Evolutionary conservation across 129 eudicot species (phyloP).

Genomic region (Deinandra increscens): DNA sequence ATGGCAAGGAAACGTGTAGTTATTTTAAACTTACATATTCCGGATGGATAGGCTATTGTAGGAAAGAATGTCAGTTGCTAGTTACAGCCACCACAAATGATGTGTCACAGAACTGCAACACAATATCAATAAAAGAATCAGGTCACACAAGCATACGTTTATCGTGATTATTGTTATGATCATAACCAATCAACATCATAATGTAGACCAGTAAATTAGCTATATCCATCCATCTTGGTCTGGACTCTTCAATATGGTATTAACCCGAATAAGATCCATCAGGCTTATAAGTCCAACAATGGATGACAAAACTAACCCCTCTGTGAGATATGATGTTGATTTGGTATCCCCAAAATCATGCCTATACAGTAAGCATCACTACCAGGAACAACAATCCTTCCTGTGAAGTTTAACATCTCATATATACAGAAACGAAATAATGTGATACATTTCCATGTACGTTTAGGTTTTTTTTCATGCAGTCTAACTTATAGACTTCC

Average conservation of each 20-base stretch:
- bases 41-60: background rate
- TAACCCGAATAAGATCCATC: background rate
- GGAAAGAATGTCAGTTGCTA: background rate
- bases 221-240: background rate
- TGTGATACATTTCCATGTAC: background rate
- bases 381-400: background rate
- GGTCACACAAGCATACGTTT: background rate
- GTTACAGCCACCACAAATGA: background rate
- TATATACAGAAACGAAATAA: background rate
- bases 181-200: constrained; percentile 2
- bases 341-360: background rate
- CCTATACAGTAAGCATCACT: background rate
- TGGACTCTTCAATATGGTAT: background rate
- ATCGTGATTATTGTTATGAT: background rate
- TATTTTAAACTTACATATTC: background rate
- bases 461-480: background rate
- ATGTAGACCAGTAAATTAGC: background rate
- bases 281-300: background rate
- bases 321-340: background rate
- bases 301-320: background rate
- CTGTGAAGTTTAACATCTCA: background rate
- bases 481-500: too few relatives aligned
- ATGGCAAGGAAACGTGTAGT: background rate
- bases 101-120: too few relatives aligned
- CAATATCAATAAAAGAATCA: background rate